These are phyloP conservation scores for Carex littledalei DNA, from an alignment of 176 grass and related monocot genomes.

Conservation along the genomic window DNA sequence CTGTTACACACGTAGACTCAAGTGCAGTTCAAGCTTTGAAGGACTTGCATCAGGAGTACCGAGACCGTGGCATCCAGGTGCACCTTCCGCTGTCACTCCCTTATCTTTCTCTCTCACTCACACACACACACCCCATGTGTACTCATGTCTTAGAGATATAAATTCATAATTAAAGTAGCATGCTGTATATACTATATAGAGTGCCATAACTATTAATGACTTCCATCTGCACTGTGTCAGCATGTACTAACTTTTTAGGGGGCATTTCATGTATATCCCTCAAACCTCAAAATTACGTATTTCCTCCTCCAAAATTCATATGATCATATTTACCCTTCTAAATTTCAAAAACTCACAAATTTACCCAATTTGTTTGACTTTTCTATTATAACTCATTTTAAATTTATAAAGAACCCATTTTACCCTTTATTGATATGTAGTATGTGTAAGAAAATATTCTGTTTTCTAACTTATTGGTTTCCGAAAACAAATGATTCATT, in stretches of 20 bases:
- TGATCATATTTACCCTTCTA: too few species aligned
- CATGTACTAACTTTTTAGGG: not conserved
- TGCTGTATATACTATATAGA: not conserved
- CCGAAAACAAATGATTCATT: too few species aligned
- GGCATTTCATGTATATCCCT: too few species aligned
- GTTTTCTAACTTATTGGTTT: too few species aligned
- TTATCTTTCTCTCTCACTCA: not conserved
- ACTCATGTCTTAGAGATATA: not conserved
- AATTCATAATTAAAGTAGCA: not conserved
- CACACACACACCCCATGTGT: not conserved
- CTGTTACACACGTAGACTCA: slow-evolving; percentile 91
- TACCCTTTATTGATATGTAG: too few species aligned
- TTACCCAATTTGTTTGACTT: too few species aligned
- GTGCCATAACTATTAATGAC: not conserved
- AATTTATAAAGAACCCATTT: too few species aligned
- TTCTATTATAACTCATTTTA: too few species aligned
- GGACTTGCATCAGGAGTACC: slow-evolving; percentile 86
- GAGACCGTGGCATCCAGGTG: slow-evolving; percentile 74
- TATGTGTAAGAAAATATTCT: too few species aligned
- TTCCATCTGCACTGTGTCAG: not conserved
- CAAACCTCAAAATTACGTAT: too few species aligned
- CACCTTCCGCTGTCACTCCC: not conserved
- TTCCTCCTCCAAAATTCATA: too few species aligned
- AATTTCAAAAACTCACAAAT: too few species aligned
- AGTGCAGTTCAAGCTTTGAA: slow-evolving; percentile 97